A percentile compares a stretch with the other conserved stretches of the same genome.
Conservation (phyloP, 768 basidiomycete species). For the Mrakia gelida region DNA sequence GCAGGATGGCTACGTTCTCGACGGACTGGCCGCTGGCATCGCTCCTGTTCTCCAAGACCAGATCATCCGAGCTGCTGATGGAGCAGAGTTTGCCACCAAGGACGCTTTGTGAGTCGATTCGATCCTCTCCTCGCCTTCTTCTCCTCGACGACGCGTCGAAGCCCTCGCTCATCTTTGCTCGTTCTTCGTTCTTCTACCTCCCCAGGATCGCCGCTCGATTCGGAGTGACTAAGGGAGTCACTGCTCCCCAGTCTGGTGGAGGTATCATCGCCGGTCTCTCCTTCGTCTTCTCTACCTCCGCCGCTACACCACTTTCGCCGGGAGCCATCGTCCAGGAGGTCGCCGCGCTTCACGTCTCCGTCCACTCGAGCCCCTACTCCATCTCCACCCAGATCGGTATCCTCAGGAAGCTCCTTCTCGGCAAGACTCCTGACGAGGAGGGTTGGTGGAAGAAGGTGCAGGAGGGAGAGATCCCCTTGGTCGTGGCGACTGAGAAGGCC, state of each 20-base stretch:
- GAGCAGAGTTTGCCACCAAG: constrained; percentile 63
- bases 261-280: constrained; percentile 60
- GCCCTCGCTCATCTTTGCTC: neutral
- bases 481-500: constrained; percentile 60
- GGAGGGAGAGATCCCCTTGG: constrained; percentile 56
- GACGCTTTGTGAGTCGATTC: constrained; percentile 57
- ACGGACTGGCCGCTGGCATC: neutral
- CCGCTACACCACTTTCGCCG: constrained; percentile 56
- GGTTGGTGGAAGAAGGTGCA: constrained; percentile 25
- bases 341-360: constrained; percentile 62
- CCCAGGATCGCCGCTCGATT: constrained; percentile 65
- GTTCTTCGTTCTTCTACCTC: constrained; percentile 35
- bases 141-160: no score
- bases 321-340: constrained; percentile 61
- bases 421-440: constrained; percentile 15
- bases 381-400: constrained; percentile 55
- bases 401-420: constrained; percentile 24
- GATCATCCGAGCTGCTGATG: constrained; percentile 64
- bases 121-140: constrained; percentile 36
- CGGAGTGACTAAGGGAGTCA: constrained; percentile 68
- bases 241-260: constrained; percentile 53
- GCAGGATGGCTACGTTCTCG: constrained; percentile 53
- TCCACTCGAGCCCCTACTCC: constrained; percentile 53
- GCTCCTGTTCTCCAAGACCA: neutral
- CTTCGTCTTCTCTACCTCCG: constrained; percentile 58